Conservation (phyloP, 2,329 filamentous ascomycete species). For the Sclerotinia sclerotiorum region DNA sequence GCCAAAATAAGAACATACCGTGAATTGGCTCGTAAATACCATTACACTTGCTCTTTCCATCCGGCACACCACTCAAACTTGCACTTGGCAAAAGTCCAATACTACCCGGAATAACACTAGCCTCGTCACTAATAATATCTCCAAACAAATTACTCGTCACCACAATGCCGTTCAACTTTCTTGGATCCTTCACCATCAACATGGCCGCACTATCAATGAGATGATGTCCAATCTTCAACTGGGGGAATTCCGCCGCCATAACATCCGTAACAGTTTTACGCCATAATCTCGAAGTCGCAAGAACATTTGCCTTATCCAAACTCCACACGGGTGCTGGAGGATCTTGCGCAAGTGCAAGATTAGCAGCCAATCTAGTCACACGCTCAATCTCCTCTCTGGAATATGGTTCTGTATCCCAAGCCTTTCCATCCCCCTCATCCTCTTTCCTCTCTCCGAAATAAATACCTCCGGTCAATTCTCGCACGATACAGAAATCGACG, state of each 20-base stretch:
- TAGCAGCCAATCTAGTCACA: conserved; percentile 76
- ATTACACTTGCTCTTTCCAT: conserved; percentile 80
- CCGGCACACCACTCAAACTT: conserved; percentile 80
- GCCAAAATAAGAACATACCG: conserved; percentile 52
- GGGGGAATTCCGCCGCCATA: conserved; percentile 85
- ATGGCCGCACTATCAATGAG: conserved; percentile 96
- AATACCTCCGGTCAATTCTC: conserved; percentile 88
- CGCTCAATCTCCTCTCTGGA: conserved; percentile 82
- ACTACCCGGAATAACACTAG: conserved; percentile 87
- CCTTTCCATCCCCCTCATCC: conserved; percentile 69
- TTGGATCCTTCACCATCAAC: conserved; percentile 94
- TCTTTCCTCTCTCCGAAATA: conserved; percentile 93
- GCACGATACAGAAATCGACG: conserved; percentile 89
- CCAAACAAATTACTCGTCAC: conserved; percentile 94
- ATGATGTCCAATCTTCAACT: conserved; percentile 81
- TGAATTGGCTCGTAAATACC: conserved; percentile 99
- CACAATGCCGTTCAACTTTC: conserved; percentile 82
- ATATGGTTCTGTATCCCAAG: conserved; percentile 86
- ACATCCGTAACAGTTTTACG: conserved; percentile 81
- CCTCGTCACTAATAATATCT: conserved; percentile 95
- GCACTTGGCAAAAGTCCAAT: conserved; percentile 87
- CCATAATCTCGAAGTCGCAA: conserved; percentile 89
- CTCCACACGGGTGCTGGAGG: conserved; percentile 79
- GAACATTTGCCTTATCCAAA: conserved; percentile 94
- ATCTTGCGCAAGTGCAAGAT: conserved; percentile 73